Evolutionary conservation across 257 asterid species (phyloP), one percentile per base, ranked within the genome.

Genomic region (Scutellaria barbata): DNA sequence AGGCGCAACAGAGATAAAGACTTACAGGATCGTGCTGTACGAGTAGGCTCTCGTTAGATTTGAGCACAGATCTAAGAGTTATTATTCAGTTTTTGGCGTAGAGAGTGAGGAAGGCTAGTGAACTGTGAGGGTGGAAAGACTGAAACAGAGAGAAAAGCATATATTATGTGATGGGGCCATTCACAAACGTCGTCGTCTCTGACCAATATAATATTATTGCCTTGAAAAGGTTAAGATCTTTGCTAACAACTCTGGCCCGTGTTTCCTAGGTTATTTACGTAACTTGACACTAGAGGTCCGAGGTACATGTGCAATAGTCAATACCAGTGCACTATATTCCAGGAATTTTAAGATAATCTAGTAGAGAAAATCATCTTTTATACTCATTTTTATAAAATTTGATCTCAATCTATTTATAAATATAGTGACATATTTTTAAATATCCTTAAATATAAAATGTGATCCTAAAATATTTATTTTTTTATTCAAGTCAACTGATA

Each of bases 21-120:
- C 88, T 81, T 53, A 83, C 87, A 78, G 71, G 79, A 83, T 76
- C 69, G 83, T 63, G 76, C 43, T 10, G 14, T 3, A 25, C 17
- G 68, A 73, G 48, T 47, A 72, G 69, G 76, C 68, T 63, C 62
- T 22, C 22, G 52, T 66, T 18, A 64, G 72, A 75, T 50, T 68
- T 45, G 66, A 30, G 39, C 50, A 68, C 84, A 83, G 92, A 87
- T 87, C 92, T 81, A 76, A 63, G 60, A 56, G 40, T 2, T 42
- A 17, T 63, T 65, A 52, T 63, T 8, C n/a, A 60, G 35, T 30
- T 71, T 46, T 30, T 60, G 76, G 60, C 40, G 75, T 62, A 69
- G 80, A 7, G 55, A 25, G 66, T 40, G 55, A 10, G 68, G 46
- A 52, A 68, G 69, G 42, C 55, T 30, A 30, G 16, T 22, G 8